Conservation (phyloP, 208 protist species). For the Jaenimonas drosophilae region DNA sequence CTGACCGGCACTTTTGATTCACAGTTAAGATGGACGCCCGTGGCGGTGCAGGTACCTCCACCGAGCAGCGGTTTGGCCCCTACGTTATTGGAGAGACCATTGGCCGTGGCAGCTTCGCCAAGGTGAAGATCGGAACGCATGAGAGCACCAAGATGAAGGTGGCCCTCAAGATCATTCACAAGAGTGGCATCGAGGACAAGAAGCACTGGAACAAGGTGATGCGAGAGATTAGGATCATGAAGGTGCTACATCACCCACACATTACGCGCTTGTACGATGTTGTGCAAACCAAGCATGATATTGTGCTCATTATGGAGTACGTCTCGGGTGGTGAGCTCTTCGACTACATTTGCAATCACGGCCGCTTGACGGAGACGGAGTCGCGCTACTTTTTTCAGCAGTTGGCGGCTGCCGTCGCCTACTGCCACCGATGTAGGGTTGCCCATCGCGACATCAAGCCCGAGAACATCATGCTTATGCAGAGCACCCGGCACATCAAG, state of each 20-base stretch:
- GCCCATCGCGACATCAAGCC: conserved; percentile 89
- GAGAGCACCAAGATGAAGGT: conserved; percentile 84
- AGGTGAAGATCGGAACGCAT: conserved; percentile 92
- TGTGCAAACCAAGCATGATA: conserved; percentile 94
- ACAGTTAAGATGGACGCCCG: too few relatives aligned
- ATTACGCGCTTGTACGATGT: conserved; percentile 97
- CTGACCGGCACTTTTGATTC: too few relatives aligned
- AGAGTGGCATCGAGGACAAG: conserved; percentile 63
- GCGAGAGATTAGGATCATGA: conserved; percentile 97
- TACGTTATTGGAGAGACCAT: conserved; percentile 77
- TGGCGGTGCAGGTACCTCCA: neutral
- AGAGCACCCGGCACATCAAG: conserved; percentile 58
- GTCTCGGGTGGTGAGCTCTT: conserved; percentile 97
- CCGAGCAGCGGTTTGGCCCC: conserved; percentile 63
- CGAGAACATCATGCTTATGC: conserved; percentile 82
- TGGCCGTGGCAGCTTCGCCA: conserved; percentile 73
- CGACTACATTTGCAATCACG: conserved; percentile 95
- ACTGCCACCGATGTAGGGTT: conserved; percentile 93
- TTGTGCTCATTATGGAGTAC: conserved; percentile 98
- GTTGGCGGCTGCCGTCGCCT: conserved; percentile 96
- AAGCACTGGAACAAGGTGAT: conserved; percentile 77
- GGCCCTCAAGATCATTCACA: conserved; percentile 72
- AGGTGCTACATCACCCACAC: conserved; percentile 96
- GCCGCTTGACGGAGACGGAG: conserved; percentile 85
- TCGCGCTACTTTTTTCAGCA: conserved; percentile 95